phyloP scores from a whole-genome alignment of 208 protist species.

The Leptomonas pyrrhocoris region DNA sequence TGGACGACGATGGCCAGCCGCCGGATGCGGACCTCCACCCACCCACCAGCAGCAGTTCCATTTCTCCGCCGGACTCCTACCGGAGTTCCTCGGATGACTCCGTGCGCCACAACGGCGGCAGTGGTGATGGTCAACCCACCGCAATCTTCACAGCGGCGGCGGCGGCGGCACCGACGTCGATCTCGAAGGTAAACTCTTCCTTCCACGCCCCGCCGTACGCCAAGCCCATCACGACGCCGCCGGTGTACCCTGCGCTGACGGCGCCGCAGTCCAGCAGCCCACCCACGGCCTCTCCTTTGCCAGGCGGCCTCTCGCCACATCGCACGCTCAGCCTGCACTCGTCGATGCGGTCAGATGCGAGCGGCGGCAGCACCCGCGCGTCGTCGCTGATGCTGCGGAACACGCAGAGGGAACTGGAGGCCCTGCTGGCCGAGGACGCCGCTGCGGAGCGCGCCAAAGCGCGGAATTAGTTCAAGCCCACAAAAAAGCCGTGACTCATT shows the following conservation, averaged over 20 bases:
- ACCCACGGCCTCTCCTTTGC: not conserved
- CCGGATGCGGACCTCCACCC: conserved; percentile 19
- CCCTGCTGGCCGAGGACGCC: conserved; percentile 66
- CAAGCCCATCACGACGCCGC: conserved; percentile 18
- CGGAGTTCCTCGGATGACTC: conserved; percentile 18
- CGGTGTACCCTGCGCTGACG: conserved; percentile 18
- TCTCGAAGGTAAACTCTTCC: not conserved
- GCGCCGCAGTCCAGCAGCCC: conserved; percentile 18
- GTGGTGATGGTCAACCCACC: not conserved
- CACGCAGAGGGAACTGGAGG: conserved; percentile 66
- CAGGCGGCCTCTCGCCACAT: conserved; percentile 1
- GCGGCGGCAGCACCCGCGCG: conserved; percentile 34
- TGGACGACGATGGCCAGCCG: conserved; percentile 10
- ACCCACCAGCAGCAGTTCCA: conserved; percentile 1
- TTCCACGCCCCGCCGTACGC: conserved; percentile 2
- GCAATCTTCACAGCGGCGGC: not conserved
- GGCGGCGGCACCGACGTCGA: not conserved
- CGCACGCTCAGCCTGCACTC: conserved; percentile 17
- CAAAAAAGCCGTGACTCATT: too few species aligned
- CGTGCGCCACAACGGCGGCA: not conserved
- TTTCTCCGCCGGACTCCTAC: conserved; percentile 19
- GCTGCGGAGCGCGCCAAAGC: conserved; percentile 21
- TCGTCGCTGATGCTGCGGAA: conserved; percentile 70
- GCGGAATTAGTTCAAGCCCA: not conserved
- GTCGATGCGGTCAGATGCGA: conserved; percentile 27